A percentile compares a stretch with the other conserved stretches of the same genome.
Conservation (phyloP, 257 asterid species). For the Ehretia macrophylla region DNA sequence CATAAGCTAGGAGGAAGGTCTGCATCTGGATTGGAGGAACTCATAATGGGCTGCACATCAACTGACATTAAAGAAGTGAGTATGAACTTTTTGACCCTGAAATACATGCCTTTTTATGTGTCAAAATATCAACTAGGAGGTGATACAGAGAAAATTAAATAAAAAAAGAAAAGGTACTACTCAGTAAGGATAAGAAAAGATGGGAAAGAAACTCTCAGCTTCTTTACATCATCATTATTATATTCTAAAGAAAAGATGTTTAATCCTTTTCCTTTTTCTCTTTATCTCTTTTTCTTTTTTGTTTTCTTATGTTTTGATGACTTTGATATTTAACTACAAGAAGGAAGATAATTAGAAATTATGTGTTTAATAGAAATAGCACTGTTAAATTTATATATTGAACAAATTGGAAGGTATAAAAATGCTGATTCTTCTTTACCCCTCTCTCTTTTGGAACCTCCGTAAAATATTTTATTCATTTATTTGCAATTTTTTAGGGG, state of each 20-base stretch:
- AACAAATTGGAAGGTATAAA: no score
- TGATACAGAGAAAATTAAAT: not conserved
- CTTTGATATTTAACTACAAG: not conserved
- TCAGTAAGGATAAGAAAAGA: not conserved
- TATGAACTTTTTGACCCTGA: slow-evolving; percentile 27
- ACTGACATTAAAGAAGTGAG: slow-evolving; percentile 72
- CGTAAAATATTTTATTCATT: no score
- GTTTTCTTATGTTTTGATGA: slow-evolving; percentile 10
- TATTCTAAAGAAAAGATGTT: slow-evolving; percentile 15
- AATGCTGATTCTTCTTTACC: no score
- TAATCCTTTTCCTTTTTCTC: slow-evolving; percentile 28
- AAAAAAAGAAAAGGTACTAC: no score
- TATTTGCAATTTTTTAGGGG: no score
- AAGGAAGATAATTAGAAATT: no score
- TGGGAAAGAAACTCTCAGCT: slow-evolving; percentile 1
- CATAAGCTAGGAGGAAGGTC: slow-evolving; percentile 75
- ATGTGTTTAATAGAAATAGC: no score
- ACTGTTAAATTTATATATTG: no score
- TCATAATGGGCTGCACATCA: slow-evolving; percentile 97
- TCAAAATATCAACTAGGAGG: not conserved
- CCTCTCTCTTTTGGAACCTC: no score
- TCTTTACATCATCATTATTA: slow-evolving; percentile 18
- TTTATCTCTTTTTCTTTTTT: slow-evolving; percentile 42
- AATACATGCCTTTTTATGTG: slow-evolving; percentile 6
- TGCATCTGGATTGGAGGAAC: slow-evolving; percentile 93